These are phyloP conservation scores for Leptodontidium sp. DNA, from an alignment of 2,329 filamentous ascomycete species.

Conservation along the genomic window DNA sequence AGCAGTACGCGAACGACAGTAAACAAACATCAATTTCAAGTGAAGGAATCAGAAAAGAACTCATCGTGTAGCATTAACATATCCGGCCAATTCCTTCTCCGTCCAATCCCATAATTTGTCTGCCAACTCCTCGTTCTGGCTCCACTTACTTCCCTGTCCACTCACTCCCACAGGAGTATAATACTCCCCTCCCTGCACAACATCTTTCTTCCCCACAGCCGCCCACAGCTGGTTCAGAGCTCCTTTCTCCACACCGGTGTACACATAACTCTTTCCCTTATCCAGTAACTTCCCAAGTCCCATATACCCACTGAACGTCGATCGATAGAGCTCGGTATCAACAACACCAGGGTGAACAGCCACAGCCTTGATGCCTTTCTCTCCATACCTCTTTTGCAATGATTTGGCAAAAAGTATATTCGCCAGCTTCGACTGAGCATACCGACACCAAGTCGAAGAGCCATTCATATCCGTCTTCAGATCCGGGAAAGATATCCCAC, in stretches of 20 bases:
- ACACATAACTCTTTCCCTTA: constrained; percentile 20
- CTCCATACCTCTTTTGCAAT: constrained; percentile 20
- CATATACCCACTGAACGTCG: constrained; percentile 23
- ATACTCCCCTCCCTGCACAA: constrained; percentile 48
- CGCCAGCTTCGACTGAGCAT: constrained; percentile 37
- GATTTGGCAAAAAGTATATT: constrained; percentile 27
- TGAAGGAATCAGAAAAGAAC: too few species aligned
- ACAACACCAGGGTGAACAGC: constrained; percentile 36
- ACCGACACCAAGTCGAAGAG: constrained; percentile 26
- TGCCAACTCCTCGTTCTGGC: constrained; percentile 28
- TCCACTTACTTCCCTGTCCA: constrained; percentile 31
- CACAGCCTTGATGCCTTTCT: constrained; percentile 25
- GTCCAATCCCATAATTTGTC: constrained; percentile 33
- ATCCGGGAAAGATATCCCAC: constrained; percentile 46
- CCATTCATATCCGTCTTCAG: constrained; percentile 40
- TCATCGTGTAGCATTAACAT: constrained; percentile 9
- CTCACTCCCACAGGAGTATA: constrained; percentile 51
- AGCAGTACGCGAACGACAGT: too few species aligned
- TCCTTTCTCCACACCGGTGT: constrained; percentile 26
- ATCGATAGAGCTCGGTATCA: constrained; percentile 27
- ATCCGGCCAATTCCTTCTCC: constrained; percentile 38
- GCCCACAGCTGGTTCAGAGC: constrained; percentile 30
- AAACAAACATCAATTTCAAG: too few species aligned
- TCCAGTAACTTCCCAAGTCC: constrained; percentile 20
- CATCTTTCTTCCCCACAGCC: constrained; percentile 21